Base-by-base conservation (phyloP, 179 eudicot genomes). In the Silene noctiflora region DNA sequence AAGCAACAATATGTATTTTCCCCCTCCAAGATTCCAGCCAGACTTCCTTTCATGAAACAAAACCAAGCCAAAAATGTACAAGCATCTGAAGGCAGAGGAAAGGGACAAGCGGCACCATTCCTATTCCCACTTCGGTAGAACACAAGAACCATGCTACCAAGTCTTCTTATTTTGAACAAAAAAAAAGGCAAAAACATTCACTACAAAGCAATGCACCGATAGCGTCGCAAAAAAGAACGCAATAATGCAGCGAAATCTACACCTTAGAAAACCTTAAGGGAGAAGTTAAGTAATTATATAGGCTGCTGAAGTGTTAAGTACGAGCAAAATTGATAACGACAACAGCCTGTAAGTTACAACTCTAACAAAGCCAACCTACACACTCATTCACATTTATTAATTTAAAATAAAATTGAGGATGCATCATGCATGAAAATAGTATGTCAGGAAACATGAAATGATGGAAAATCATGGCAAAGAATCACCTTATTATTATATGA, bases 401-500 rank as follows among this genome's bases (percentile, higher is more conserved):
- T 13, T 13, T 13, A 17, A 67, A 33, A 5, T 20, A 17, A 67
- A n/a, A 67, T 7, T 8, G 53, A 35, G 24, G 24, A 67, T 35
- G 21, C 42, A 35, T 33, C 13, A 33, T 8, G 4, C 24, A 19
- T 39, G 13, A 65, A 64, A 65, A 65, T 44, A 65, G 46, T 39
- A 39, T 39, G 69, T 35, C 12, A 33, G 71, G 20, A 35, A 66
- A 3, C 44, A 17, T 31, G 25, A 4, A 19, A 73, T 5, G 24
- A 44, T n/a, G 20, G 5, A 29, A 48, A 19, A 46, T 1, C 13
- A 7, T 58, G 42, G 69, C 21, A 68, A 11, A 22, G 29, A 72
- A 0, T 16, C 63, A 93, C 99, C 97, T 96, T 96, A 78, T 96
- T 96, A 77, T 85, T 90, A 63, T 96, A 96, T 13, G 99, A 79